Conservation (phyloP, 2,329 filamentous ascomycete genomes). For the Apiospora malaysiana region DNA sequence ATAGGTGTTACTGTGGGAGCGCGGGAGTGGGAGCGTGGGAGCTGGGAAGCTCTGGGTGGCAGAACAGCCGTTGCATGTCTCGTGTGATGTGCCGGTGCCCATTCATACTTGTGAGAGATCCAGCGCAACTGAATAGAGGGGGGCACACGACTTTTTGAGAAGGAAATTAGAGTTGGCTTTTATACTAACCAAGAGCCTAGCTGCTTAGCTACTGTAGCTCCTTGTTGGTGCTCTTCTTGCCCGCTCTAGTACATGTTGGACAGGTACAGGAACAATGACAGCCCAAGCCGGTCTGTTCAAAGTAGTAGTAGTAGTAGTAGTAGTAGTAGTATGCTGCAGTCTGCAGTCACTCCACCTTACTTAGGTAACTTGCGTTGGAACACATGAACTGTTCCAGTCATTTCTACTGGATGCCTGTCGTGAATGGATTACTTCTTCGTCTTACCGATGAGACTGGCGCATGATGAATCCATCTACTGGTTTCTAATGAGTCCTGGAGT, state of each 20-base stretch:
- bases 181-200: constrained; percentile 30
- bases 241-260: neutral
- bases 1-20: constrained; percentile 29
- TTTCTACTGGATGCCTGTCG: neutral
- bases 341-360: neutral
- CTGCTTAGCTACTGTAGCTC: neutral
- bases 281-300: neutral
- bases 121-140: constrained; percentile 38
- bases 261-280: neutral
- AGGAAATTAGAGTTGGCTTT: constrained; percentile 43
- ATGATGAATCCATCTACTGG: neutral
- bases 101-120: constrained; percentile 5
- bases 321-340: neutral
- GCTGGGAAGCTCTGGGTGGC: constrained; percentile 37
- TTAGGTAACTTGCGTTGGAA: neutral
- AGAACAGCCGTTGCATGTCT: constrained; percentile 48
- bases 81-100: constrained; percentile 40
- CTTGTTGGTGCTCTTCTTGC: neutral
- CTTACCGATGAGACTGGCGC: neutral
- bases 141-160: constrained; percentile 32
- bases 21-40: constrained; percentile 15
- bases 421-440: neutral
- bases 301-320: too few species aligned
- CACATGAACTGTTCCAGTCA: neutral
- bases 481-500: neutral